Conservation (phyloP, 2,329 filamentous ascomycete genomes). For the Aspergillus carbonarius region DNA sequence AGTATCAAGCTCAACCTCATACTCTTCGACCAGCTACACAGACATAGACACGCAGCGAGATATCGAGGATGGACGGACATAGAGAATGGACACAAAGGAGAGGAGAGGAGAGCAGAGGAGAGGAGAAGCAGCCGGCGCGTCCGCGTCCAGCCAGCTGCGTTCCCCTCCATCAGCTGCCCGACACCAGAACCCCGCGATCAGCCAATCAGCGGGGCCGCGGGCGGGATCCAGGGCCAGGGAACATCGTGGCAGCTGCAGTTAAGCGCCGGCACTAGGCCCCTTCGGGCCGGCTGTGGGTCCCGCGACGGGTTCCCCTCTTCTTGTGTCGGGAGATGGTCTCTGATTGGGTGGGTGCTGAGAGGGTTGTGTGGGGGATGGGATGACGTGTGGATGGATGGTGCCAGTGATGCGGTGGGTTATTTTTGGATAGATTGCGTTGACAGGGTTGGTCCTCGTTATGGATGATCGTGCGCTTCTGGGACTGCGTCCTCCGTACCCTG, state of each 20-base stretch:
- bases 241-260: constrained; percentile 11
- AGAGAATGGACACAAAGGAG: background rate
- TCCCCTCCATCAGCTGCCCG: background rate
- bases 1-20: background rate
- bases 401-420: background rate
- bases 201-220: constrained; percentile 10
- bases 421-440: background rate
- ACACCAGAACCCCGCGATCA: background rate
- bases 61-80: background rate
- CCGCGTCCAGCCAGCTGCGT: background rate
- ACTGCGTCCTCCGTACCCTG: too few species aligned
- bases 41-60: background rate
- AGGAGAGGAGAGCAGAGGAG: background rate
- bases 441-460: background rate
- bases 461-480: too few species aligned
- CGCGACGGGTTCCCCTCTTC: constrained; percentile 5
- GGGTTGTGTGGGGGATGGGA: constrained; percentile 12
- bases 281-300: background rate
- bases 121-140: background rate
- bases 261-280: constrained; percentile 22
- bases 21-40: too few species aligned
- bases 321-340: background rate
- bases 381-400: background rate
- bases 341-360: background rate
- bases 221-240: too few species aligned